phyloP scores from a whole-genome alignment of 1,284 basidiomycete genomes.

The Boletus austroedulis region DNA sequence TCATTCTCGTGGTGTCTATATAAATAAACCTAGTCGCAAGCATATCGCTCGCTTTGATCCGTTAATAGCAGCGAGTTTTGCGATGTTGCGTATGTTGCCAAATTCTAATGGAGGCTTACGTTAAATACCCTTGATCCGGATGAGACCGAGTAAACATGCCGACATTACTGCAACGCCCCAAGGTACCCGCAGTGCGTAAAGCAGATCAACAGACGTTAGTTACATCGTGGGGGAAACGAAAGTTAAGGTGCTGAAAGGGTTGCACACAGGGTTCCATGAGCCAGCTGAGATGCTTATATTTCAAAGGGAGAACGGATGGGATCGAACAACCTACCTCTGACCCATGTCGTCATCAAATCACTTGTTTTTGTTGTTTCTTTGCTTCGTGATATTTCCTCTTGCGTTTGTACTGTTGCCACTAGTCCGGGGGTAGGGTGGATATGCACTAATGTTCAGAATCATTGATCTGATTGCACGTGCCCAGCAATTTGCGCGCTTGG shows the following conservation, averaged over 20 bases:
- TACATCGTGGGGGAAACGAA: neutral
- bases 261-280: conserved; percentile 1
- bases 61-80: neutral
- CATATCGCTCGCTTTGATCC: neutral
- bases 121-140: too few species aligned
- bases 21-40: neutral
- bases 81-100: neutral
- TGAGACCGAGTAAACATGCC: neutral
- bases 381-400: conserved; percentile 1
- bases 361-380: conserved; percentile 23
- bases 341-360: conserved; percentile 10
- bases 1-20: neutral
- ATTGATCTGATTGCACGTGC: conserved; percentile 21
- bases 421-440: neutral
- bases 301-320: neutral
- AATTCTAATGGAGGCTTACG: too few species aligned
- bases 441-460: neutral
- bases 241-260: neutral
- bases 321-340: conserved; percentile 2
- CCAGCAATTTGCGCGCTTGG: neutral
- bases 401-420: neutral
- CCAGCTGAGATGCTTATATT: conserved; percentile 16
- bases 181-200: neutral
- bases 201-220: neutral
- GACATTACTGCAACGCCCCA: too few species aligned